phyloP scores from a whole-genome alignment of 2,329 filamentous ascomycete species.

The Kalmusia sp. region DNA sequence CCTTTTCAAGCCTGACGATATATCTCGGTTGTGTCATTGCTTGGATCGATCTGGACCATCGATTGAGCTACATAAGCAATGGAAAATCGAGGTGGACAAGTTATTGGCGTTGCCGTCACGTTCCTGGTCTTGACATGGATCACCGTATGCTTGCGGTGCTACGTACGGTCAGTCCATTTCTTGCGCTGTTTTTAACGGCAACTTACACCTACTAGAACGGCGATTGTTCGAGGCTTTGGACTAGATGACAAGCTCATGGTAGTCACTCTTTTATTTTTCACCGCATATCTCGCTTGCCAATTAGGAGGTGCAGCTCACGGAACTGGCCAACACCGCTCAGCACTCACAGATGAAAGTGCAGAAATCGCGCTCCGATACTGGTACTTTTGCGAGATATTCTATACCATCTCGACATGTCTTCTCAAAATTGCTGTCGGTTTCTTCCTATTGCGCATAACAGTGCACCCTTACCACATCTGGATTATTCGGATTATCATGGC shows the following conservation, averaged over 20 bases:
- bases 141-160: slow-evolving; percentile 46
- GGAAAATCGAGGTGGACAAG: slow-evolving; percentile 35
- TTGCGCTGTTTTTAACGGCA: background rate
- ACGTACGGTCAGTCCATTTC: slow-evolving; percentile 34
- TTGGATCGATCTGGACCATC: background rate
- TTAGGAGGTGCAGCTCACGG: slow-evolving; percentile 48
- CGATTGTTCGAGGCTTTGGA: slow-evolving; percentile 48
- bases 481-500: slow-evolving; percentile 56
- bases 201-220: slow-evolving; percentile 19
- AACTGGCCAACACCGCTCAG: slow-evolving; percentile 41
- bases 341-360: slow-evolving; percentile 36
- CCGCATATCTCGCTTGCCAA: slow-evolving; percentile 36
- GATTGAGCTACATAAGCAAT: slow-evolving; percentile 9
- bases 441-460: slow-evolving; percentile 60
- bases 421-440: slow-evolving; percentile 59
- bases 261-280: slow-evolving; percentile 46
- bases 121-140: slow-evolving; percentile 48
- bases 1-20: background rate
- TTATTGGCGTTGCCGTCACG: slow-evolving; percentile 38
- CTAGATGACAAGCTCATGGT: slow-evolving; percentile 51
- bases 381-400: slow-evolving; percentile 63
- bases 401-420: slow-evolving; percentile 55
- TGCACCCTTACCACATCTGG: slow-evolving; percentile 50
- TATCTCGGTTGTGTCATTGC: background rate
- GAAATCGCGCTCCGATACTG: slow-evolving; percentile 48